phyloP scores from a whole-genome alignment of 371 early-diverging fungal species.

The Mortierella sp. region DNA sequence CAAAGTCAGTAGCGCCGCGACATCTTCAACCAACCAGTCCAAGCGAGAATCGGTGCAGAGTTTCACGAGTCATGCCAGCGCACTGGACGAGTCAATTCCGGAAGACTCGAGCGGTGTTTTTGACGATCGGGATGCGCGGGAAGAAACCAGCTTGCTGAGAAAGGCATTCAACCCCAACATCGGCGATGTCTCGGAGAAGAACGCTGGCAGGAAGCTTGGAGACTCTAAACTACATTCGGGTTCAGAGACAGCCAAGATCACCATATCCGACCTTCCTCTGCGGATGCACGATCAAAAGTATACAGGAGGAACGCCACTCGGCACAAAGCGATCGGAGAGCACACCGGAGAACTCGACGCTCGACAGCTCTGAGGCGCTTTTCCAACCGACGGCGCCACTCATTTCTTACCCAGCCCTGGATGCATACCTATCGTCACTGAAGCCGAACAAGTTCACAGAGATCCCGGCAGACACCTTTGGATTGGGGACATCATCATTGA shows the following conservation, averaged over 20 bases:
- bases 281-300: constrained; percentile 23
- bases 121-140: constrained; percentile 31
- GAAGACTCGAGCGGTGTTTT: constrained; percentile 21
- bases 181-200: not conserved
- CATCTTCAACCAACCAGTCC: not conserved
- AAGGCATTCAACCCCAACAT: not conserved
- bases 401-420: constrained; percentile 46
- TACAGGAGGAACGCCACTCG: constrained; percentile 43
- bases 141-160: constrained; percentile 24
- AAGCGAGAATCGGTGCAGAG: constrained; percentile 37
- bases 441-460: constrained; percentile 28
- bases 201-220: not conserved
- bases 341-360: constrained; percentile 33
- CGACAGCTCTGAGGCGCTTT: constrained; percentile 39
- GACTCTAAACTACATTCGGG: not conserved
- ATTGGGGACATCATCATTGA: not conserved
- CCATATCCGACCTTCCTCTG: not conserved
- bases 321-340: constrained; percentile 30
- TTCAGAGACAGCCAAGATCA: not conserved
- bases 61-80: constrained; percentile 12
- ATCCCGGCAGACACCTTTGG: not conserved
- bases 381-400: constrained; percentile 47
- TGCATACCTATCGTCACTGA: constrained; percentile 51
- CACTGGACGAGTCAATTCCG: constrained; percentile 17
- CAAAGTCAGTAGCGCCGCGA: not conserved